Evolutionary conservation across 176 grass and related monocot species (phyloP).

Genomic region (Avena eriantha): DNA sequence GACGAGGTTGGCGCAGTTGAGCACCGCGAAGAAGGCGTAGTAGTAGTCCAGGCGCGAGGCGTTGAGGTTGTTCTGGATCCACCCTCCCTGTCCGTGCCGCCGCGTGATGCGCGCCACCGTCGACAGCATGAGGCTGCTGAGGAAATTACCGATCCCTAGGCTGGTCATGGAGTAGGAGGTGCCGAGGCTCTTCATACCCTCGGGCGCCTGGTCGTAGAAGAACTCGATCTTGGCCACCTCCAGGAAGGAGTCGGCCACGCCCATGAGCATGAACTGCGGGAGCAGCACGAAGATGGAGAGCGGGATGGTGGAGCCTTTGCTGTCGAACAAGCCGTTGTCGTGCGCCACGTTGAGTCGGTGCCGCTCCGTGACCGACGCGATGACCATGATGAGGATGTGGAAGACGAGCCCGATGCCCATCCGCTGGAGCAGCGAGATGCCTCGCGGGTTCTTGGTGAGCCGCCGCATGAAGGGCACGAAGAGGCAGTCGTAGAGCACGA

Average conservation of each 20-base stretch:
- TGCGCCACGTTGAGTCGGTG: slow-evolving; percentile 57
- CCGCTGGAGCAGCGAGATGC: slow-evolving; percentile 84
- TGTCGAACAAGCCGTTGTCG: slow-evolving; percentile 61
- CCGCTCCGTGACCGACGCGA: slow-evolving; percentile 73
- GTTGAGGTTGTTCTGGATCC: slow-evolving; percentile 93
- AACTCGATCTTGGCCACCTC: slow-evolving; percentile 96
- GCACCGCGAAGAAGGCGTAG: slow-evolving; percentile 74
- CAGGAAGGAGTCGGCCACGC: slow-evolving; percentile 80
- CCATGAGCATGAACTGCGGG: slow-evolving; percentile 91
- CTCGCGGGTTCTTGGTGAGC: slow-evolving; percentile 68
- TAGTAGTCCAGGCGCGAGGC: slow-evolving; percentile 84
- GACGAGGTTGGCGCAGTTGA: slow-evolving; percentile 73
- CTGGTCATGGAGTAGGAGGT: slow-evolving; percentile 84
- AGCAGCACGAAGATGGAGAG: slow-evolving; percentile 80
- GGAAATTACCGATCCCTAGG: slow-evolving; percentile 85
- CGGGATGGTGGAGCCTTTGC: slow-evolving; percentile 58
- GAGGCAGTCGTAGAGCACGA: slow-evolving; percentile 78
- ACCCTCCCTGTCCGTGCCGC: slow-evolving; percentile 53
- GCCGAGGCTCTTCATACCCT: slow-evolving; percentile 94
- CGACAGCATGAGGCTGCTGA: slow-evolving; percentile 77
- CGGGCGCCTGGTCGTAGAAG: slow-evolving; percentile 93
- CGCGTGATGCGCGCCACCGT: slow-evolving; percentile 63
- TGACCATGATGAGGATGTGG: slow-evolving; percentile 83
- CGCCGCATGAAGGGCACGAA: slow-evolving; percentile 74
- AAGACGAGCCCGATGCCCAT: slow-evolving; percentile 78